Evolutionary conservation across 2,329 filamentous ascomycete species (phyloP), one percentile per base, ranked within the genome.

Genomic region (Lanzia echinophila): DNA sequence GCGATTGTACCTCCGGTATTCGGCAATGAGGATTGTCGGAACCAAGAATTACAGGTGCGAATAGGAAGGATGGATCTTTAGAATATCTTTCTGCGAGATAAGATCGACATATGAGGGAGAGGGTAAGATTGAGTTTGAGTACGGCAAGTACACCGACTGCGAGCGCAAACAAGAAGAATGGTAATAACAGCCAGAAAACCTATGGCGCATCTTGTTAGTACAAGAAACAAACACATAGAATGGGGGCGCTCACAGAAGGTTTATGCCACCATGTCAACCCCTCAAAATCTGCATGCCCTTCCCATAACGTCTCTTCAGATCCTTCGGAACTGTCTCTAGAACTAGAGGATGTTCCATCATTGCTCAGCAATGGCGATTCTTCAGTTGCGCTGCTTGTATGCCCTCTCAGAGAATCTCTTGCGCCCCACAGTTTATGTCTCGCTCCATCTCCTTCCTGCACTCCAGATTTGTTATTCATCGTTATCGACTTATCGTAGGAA

Each of bases 71-170:
- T 0, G 86, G 84, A 58, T 88, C 77, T 8, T 70, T 61, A 3
- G 76, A 67, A 7, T 79, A 75, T 67, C 79, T 73, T 62, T 95
- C 86, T 22, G 84, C 78, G 60, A 94, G 86, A 70, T 96, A 95
- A 57, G 87, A 79, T 58, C 83, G 81, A 70, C 94, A 99, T 50
- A 97, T 82, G 28, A 99, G 77, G 55, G 85, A 79, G 57, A 95
- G 77, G 58, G 95, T 89, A 71, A 96, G 73, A 65, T 96, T 95
- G 58, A 96, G 77, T 68, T 87, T 94, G 10, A 92, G 91, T 8
- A 96, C 88, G 7, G 94, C 75, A 6, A 88, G 81, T 54, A 89
- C 90, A 32, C 92, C 94, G 69, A 94, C 92, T 0, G 91, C 90
- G 51, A 95, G 74, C 0, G 90, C 89, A 67, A 90, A 92, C 43